Conservation (phyloP, 495 filamentous ascomycete genomes). For the Daldinia vernicosa region DNA sequence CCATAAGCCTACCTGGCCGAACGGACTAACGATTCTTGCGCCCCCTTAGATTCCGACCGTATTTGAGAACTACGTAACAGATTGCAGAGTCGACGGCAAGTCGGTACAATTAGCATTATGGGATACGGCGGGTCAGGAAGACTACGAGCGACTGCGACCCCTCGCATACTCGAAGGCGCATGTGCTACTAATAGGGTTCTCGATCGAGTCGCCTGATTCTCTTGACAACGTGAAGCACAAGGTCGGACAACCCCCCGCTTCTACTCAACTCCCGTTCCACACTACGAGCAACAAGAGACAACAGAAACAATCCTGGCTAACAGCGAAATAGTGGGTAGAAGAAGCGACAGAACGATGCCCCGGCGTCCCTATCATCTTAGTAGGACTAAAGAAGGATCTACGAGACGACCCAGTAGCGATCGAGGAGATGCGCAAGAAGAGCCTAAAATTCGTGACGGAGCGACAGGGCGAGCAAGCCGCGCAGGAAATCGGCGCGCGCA, state of each 20-base stretch:
- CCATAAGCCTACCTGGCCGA: neutral
- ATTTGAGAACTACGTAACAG: conserved; percentile 99
- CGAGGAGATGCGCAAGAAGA: conserved; percentile 98
- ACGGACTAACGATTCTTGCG: conserved; percentile 34
- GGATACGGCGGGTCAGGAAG: conserved; percentile 99
- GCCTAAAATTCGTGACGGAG: conserved; percentile 80
- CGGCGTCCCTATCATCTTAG: conserved; percentile 92
- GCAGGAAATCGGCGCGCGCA: conserved; percentile 86
- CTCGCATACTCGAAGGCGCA: conserved; percentile 98
- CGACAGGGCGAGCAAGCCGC: conserved; percentile 83
- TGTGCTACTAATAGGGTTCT: conserved; percentile 95
- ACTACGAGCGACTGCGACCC: conserved; percentile 94
- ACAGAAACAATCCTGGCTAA: conserved; percentile 8
- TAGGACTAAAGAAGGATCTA: conserved; percentile 97
- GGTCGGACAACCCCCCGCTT: conserved; percentile 57
- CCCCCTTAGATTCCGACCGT: conserved; percentile 87
- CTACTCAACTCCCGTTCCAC: neutral
- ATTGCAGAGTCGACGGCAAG: conserved; percentile 97
- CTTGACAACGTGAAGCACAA: conserved; percentile 98
- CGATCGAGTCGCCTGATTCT: conserved; percentile 94
- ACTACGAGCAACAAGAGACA: neutral
- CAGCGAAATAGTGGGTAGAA: conserved; percentile 80
- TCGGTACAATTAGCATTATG: conserved; percentile 97
- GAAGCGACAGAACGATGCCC: conserved; percentile 96
- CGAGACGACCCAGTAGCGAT: conserved; percentile 92